A percentile compares a stretch with the other conserved stretches of the same genome.
phyloP scores from a whole-genome alignment of 495 filamentous ascomycete genomes.

The Penicillium crystallinum region DNA sequence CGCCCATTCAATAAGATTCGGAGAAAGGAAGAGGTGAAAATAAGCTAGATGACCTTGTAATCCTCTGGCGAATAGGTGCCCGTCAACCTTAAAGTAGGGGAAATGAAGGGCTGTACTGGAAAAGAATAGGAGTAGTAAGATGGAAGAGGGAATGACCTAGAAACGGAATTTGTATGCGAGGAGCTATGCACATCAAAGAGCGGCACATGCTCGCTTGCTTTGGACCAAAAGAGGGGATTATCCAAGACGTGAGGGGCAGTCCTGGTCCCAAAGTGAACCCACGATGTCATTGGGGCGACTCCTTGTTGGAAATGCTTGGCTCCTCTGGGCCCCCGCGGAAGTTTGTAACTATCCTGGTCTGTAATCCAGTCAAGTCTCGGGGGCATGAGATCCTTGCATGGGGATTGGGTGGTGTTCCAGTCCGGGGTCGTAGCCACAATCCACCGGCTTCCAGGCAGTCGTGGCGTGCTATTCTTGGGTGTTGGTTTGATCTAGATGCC shows the following conservation, averaged over 20 bases:
- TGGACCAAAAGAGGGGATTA: conserved; percentile 8
- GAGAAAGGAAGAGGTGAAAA: conserved; percentile 3
- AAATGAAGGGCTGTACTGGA: not conserved
- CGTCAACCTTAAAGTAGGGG: not conserved
- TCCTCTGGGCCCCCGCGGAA: conserved; percentile 2
- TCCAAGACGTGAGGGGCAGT: conserved; percentile 6
- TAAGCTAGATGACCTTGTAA: not conserved
- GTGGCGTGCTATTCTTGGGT: conserved; percentile 5
- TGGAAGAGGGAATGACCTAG: not conserved
- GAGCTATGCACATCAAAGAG: not conserved
- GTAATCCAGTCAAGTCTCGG: conserved; percentile 10
- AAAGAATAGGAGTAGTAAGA: not conserved
- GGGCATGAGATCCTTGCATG: not conserved
- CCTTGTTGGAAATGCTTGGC: conserved; percentile 12
- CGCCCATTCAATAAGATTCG: conserved; percentile 38
- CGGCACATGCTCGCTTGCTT: not conserved
- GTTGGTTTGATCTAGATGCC: not conserved
- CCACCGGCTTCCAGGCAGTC: not conserved
- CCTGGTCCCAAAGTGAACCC: conserved; percentile 3
- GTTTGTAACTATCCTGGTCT: conserved; percentile 6
- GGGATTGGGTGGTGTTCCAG: conserved; percentile 3
- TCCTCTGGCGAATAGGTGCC: not conserved
- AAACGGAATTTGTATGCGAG: not conserved
- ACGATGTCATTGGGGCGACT: conserved; percentile 18
- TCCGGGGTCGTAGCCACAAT: conserved; percentile 7